These are phyloP conservation scores for Leccinum pachyderme DNA, from an alignment of 1,284 basidiomycete species.

Conservation along the genomic window DNA sequence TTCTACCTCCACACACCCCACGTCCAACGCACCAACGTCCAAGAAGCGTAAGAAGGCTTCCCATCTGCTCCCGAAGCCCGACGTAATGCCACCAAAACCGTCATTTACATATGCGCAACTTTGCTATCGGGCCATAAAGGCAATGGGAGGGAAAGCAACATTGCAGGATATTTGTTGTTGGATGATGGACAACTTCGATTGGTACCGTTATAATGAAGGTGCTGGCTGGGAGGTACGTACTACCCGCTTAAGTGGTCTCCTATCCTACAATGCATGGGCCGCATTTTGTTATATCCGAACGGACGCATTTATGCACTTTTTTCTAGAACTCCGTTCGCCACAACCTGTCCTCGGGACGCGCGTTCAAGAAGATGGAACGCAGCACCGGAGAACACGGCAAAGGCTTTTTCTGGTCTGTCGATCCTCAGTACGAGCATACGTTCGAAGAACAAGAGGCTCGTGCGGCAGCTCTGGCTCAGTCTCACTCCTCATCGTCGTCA, in stretches of 20 bases:
- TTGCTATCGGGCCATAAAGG: constrained; percentile 77
- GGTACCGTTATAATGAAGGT: constrained; percentile 82
- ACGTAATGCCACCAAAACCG: constrained; percentile 78
- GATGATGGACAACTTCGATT: constrained; percentile 86
- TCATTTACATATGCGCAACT: constrained; percentile 76
- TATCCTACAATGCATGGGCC: neutral
- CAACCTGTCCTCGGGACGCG: constrained; percentile 85
- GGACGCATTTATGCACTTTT: constrained; percentile 13
- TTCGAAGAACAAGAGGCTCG: constrained; percentile 69
- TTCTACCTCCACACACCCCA: constrained; percentile 13
- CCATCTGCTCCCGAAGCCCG: constrained; percentile 55
- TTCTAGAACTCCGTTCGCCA: constrained; percentile 86
- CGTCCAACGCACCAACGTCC: constrained; percentile 27
- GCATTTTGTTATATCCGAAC: constrained; percentile 12
- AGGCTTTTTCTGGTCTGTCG: constrained; percentile 87
- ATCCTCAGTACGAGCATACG: constrained; percentile 65
- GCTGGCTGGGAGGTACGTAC: constrained; percentile 80
- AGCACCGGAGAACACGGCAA: constrained; percentile 85
- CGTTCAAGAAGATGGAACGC: constrained; percentile 83
- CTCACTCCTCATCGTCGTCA: constrained; percentile 13
- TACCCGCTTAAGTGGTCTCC: neutral
- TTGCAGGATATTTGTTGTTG: constrained; percentile 90
- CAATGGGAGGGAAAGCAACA: constrained; percentile 80
- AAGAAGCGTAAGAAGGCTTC: constrained; percentile 73
- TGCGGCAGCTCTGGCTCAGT: constrained; percentile 35